Evolutionary conservation across 306 rosid species (phyloP).

Genomic region (Acacia confusa): DNA sequence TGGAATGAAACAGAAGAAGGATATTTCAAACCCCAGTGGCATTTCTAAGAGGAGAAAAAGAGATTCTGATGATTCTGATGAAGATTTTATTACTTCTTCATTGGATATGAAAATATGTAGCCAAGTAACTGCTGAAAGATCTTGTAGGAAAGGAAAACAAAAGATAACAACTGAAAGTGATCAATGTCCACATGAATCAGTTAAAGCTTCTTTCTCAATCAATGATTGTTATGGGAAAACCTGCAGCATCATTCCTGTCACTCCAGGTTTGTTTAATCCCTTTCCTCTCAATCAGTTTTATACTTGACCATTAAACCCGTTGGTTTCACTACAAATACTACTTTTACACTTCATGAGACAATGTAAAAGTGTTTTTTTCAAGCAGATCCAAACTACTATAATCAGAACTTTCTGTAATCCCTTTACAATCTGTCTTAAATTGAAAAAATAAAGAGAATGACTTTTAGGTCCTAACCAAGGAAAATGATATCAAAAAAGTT

Average conservation of each 20-base stretch:
- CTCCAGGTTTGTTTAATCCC: slow-evolving; percentile 48
- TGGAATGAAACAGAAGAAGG: slow-evolving; percentile 47
- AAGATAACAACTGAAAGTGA: slow-evolving; percentile 6
- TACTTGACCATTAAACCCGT: background rate
- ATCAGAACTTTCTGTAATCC: background rate
- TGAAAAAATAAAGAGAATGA: too few relatives aligned
- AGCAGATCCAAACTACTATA: too few relatives aligned
- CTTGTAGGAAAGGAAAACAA: slow-evolving; percentile 25
- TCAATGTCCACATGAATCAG: slow-evolving; percentile 12
- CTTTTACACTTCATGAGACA: too few relatives aligned
- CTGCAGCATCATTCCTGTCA: slow-evolving; percentile 10
- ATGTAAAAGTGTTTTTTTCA: too few relatives aligned
- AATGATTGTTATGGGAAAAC: slow-evolving; percentile 24
- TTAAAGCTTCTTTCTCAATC: slow-evolving; percentile 10
- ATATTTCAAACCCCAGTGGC: slow-evolving; percentile 40
- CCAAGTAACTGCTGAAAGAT: slow-evolving; percentile 25
- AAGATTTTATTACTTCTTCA: slow-evolving; percentile 29
- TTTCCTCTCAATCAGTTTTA: background rate
- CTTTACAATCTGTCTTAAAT: too few relatives aligned
- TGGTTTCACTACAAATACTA: too few relatives aligned
- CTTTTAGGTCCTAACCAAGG: too few relatives aligned
- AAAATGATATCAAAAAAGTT: too few relatives aligned
- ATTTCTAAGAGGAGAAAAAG: slow-evolving; percentile 52
- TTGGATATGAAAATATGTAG: slow-evolving; percentile 3
- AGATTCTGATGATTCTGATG: slow-evolving; percentile 6